Percentiles rank a stretch among this genome's conserved stretches.
Conservation (phyloP, 106 monocot species). For the Alisma plantagoaquatica region DNA sequence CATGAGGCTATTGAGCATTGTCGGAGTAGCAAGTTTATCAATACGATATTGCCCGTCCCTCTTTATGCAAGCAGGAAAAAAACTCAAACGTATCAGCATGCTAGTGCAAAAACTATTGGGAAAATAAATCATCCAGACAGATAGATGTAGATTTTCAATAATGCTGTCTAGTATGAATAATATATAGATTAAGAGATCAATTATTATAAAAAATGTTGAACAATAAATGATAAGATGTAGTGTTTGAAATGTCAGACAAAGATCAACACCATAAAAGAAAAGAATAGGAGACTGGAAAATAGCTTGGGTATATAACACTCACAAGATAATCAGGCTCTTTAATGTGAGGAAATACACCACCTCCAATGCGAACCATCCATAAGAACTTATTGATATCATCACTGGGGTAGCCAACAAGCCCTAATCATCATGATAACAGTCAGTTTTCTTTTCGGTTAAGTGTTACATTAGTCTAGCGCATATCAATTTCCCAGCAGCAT, state of each 20-base stretch:
- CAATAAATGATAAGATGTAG: too few relatives aligned
- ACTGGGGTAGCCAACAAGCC: conserved; percentile 96
- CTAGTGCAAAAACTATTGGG: neutral
- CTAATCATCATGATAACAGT: conserved; percentile 32
- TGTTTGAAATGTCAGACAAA: too few relatives aligned
- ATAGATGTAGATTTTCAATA: too few relatives aligned
- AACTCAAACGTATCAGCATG: neutral
- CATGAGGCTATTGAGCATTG: conserved; percentile 98
- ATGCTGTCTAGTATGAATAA: too few relatives aligned
- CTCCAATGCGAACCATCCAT: conserved; percentile 99
- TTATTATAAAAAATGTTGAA: too few relatives aligned
- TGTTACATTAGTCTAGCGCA: too few relatives aligned
- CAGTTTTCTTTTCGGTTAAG: too few relatives aligned
- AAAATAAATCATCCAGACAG: neutral
- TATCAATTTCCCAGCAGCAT: too few relatives aligned
- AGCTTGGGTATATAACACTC: too few relatives aligned
- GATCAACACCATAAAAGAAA: too few relatives aligned
- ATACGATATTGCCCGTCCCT: conserved; percentile 95
- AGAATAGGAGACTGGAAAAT: too few relatives aligned
- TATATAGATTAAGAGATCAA: too few relatives aligned
- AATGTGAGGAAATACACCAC: conserved; percentile 97
- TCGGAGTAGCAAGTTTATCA: conserved; percentile 88
- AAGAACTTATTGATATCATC: conserved; percentile 99
- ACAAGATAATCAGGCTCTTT: conserved; percentile 99
- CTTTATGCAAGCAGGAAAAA: conserved; percentile 16